Conservation (phyloP, 176 grass and related monocot species). For the Poa pratensis region DNA sequence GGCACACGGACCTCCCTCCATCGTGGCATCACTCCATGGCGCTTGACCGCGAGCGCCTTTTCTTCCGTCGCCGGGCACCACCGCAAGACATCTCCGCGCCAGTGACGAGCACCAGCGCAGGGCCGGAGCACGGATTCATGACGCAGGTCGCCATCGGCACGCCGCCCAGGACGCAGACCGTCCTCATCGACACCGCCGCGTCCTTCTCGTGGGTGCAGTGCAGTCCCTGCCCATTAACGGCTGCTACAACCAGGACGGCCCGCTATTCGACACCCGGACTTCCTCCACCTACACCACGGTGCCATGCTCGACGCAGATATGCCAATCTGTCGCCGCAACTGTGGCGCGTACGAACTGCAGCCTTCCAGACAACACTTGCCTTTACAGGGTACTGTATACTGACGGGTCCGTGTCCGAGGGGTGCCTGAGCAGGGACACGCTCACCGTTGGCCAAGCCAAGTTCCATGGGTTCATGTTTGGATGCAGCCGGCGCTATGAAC, state of each 20-base stretch:
- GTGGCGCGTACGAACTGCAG: too few species aligned
- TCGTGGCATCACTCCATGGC: not conserved
- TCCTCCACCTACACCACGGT: not conserved
- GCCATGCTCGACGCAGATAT: too few species aligned
- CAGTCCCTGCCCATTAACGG: not conserved
- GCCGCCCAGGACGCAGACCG: not conserved
- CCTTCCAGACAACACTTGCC: too few species aligned
- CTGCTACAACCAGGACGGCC: constrained; percentile 6
- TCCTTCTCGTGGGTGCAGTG: constrained; percentile 17
- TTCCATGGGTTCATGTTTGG: not conserved
- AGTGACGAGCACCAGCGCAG: not conserved
- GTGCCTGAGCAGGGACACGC: not conserved
- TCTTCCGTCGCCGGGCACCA: constrained; percentile 7
- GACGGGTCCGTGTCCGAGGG: not conserved
- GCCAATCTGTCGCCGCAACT: too few species aligned
- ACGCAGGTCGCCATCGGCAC: not conserved
- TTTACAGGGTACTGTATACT: not conserved
- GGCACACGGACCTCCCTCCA: not conserved
- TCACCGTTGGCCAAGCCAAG: not conserved
- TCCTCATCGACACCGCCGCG: not conserved
- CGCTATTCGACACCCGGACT: not conserved
- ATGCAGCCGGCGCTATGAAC: not conserved
- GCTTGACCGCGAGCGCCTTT: not conserved
- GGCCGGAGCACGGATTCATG: not conserved
- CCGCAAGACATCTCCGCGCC: not conserved